A percentile compares a stretch with the other conserved stretches of the same genome.
These are phyloP conservation scores for Ensete glaucum DNA, from an alignment of 176 grass and related monocot genomes.

Conservation along the genomic window DNA sequence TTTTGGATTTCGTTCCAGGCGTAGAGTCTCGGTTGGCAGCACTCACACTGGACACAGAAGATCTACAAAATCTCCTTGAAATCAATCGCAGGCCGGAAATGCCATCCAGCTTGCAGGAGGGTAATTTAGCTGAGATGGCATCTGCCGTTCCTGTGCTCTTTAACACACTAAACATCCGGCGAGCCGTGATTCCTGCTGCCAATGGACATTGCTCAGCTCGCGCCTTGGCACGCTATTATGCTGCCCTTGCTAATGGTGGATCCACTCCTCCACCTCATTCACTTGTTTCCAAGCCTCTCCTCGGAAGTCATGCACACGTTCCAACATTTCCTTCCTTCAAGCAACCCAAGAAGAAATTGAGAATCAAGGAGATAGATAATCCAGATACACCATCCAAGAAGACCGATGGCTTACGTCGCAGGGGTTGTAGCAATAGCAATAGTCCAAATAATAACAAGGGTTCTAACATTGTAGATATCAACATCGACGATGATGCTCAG, in stretches of 20 bases:
- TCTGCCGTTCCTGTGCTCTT: slow-evolving; percentile 53
- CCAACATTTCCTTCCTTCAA: slow-evolving; percentile 33
- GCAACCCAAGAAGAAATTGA: slow-evolving; percentile 39
- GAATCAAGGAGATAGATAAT: background rate
- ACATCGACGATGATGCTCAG: slow-evolving; percentile 14
- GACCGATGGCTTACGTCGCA: background rate
- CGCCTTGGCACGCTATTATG: slow-evolving; percentile 85
- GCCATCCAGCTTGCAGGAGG: slow-evolving; percentile 26
- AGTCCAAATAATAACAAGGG: slow-evolving; percentile 21
- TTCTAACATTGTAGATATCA: slow-evolving; percentile 32
- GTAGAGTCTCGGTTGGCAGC: slow-evolving; percentile 77
- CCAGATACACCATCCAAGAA: background rate
- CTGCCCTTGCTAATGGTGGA: slow-evolving; percentile 43
- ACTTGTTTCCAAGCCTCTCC: slow-evolving; percentile 28
- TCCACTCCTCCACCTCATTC: slow-evolving; percentile 61
- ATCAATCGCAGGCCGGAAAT: slow-evolving; percentile 20
- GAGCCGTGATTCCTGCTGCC: slow-evolving; percentile 78
- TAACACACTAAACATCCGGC: slow-evolving; percentile 72
- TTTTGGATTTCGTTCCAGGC: slow-evolving; percentile 29
- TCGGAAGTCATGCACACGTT: slow-evolving; percentile 64
- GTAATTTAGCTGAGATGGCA: slow-evolving; percentile 47
- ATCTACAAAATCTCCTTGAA: slow-evolving; percentile 49
- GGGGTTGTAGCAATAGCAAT: background rate
- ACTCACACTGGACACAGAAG: slow-evolving; percentile 66
- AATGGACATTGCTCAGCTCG: slow-evolving; percentile 91